These are phyloP conservation scores for Marasmius oreades DNA, from an alignment of 1,284 basidiomycete species.

Conservation along the genomic window DNA sequence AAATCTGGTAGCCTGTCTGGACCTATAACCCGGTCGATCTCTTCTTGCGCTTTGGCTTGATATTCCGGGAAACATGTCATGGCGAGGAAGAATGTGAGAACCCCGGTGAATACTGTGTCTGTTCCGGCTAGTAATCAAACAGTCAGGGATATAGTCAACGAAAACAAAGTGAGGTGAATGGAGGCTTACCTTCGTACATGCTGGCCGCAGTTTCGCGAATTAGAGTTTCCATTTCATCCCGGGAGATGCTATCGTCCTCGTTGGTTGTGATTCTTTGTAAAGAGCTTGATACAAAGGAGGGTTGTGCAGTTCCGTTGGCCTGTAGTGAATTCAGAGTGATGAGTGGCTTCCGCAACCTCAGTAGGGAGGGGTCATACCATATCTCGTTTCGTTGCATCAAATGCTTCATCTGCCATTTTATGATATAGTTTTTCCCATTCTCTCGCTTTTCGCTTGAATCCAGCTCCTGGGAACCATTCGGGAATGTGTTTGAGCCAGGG, in stretches of 20 bases:
- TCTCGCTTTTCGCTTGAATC: conserved; percentile 12
- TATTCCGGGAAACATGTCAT: conserved; percentile 13
- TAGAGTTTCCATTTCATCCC: conserved; percentile 3
- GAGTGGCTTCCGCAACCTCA: neutral
- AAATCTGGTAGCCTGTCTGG: conserved; percentile 16
- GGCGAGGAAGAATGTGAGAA: conserved; percentile 9
- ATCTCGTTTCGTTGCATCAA: conserved; percentile 4
- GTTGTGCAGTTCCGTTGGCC: conserved; percentile 7
- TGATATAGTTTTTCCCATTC: conserved; percentile 4
- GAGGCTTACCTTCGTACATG: conserved; percentile 9
- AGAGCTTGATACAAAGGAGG: conserved; percentile 8
- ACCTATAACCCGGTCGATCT: conserved; percentile 16
- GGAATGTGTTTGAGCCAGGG: conserved; percentile 13
- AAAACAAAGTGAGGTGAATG: neutral
- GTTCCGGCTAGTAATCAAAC: conserved; percentile 6
- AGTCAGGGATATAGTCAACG: too few species aligned
- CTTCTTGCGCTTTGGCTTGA: conserved; percentile 17
- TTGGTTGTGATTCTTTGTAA: neutral
- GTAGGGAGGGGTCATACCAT: conserved; percentile 3
- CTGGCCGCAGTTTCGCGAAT: neutral
- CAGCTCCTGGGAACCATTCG: conserved; percentile 11
- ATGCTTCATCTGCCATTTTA: neutral
- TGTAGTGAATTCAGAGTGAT: neutral
- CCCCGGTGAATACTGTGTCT: conserved; percentile 5
- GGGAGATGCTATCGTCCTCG: neutral